Conservation (phyloP, 805 yeast genomes). For the Ogataea nakhonphanomensis region DNA sequence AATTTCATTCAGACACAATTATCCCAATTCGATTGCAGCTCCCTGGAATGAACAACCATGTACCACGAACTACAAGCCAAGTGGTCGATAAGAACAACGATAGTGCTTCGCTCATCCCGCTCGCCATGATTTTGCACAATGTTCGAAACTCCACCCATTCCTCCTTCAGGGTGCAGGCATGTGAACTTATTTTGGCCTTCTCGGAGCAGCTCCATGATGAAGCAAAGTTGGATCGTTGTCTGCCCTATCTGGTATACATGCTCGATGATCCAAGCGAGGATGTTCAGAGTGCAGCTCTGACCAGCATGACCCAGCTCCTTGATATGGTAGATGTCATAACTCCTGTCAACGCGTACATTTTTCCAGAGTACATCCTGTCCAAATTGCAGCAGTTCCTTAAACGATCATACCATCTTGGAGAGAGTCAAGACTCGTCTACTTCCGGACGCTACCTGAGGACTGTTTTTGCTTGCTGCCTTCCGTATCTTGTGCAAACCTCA, state of each 20-base stretch:
- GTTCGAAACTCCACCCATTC: slow-evolving; percentile 60
- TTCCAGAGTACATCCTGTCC: slow-evolving; percentile 81
- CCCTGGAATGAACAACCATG: slow-evolving; percentile 50
- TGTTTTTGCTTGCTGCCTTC: slow-evolving; percentile 69
- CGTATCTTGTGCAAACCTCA: slow-evolving; percentile 65
- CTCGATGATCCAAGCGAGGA: slow-evolving; percentile 63
- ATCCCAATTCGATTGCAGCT: slow-evolving; percentile 45
- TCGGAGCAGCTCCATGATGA: slow-evolving; percentile 79
- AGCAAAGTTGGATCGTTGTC: slow-evolving; percentile 75
- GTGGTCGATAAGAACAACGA: slow-evolving; percentile 29
- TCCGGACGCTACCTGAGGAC: slow-evolving; percentile 48
- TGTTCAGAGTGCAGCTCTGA: slow-evolving; percentile 66
- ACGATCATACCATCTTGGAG: slow-evolving; percentile 30
- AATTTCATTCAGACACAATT: slow-evolving; percentile 11
- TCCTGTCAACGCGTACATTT: slow-evolving; percentile 71
- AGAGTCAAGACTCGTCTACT: slow-evolving; percentile 22
- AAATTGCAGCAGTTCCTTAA: slow-evolving; percentile 47
- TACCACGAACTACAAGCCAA: slow-evolving; percentile 36
- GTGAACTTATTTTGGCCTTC: slow-evolving; percentile 72
- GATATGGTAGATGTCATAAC: slow-evolving; percentile 60
- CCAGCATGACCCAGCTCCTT: slow-evolving; percentile 64
- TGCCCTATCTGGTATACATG: slow-evolving; percentile 75
- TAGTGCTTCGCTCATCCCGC: slow-evolving; percentile 53
- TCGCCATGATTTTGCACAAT: slow-evolving; percentile 57
- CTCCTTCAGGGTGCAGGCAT: slow-evolving; percentile 58